Percentiles rank a stretch among this genome's conserved stretches.
These are phyloP conservation scores for Edaphochlamys debaryana DNA, from an alignment of 139 green algal species.

Conservation along the genomic window DNA sequence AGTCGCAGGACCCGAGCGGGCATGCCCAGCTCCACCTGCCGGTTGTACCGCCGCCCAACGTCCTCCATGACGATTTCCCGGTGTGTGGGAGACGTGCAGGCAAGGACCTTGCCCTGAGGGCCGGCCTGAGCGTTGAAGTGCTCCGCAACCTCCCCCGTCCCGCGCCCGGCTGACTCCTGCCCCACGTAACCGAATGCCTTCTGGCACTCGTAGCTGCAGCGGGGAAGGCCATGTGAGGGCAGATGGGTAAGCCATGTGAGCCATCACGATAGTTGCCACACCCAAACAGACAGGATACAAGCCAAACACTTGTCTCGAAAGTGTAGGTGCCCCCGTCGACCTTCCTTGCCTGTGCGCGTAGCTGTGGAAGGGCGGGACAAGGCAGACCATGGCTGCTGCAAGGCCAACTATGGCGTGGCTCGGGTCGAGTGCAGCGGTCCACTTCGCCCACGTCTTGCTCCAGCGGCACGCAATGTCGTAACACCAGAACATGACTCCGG, in stretches of 20 bases:
- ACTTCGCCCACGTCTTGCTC: neutral
- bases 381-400: neutral
- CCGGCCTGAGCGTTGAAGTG: neutral
- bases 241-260: no score
- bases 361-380: neutral
- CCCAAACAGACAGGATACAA: no score
- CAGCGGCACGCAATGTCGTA: conserved; percentile 16
- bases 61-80: neutral
- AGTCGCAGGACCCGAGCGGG: neutral
- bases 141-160: neutral
- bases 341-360: neutral
- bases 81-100: neutral
- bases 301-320: no score
- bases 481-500: neutral
- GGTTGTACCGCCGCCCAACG: neutral
- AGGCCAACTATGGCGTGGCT: neutral
- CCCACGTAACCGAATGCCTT: neutral
- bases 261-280: no score
- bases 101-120: neutral
- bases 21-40: neutral
- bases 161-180: neutral
- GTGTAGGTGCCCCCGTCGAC: no score
- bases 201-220: neutral
- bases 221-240: no score
- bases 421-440: neutral